These are phyloP conservation scores for Botrytis pseudocinerea DNA, from an alignment of 2,329 filamentous ascomycete genomes.

Conservation along the genomic window DNA sequence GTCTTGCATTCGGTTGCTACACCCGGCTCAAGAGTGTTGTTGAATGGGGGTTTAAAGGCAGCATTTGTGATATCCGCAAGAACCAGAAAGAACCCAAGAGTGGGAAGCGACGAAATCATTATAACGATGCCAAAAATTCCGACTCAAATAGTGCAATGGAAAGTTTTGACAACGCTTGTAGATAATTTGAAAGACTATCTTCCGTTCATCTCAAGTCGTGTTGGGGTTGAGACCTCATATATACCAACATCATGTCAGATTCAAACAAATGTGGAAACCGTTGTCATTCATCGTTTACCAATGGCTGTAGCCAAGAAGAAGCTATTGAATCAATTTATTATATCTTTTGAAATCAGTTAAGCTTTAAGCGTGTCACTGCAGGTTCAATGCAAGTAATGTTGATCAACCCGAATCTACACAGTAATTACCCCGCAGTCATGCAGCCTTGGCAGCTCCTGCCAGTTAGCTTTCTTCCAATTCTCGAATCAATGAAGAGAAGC, in stretches of 20 bases:
- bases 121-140: not conserved
- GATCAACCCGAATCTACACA: slow-evolving; percentile 6
- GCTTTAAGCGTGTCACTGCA: not conserved
- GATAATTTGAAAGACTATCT: not conserved
- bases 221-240: not conserved
- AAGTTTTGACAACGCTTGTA: not conserved
- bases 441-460: slow-evolving; percentile 3
- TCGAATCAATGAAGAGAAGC: not conserved
- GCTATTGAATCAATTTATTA: slow-evolving; percentile 1
- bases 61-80: slow-evolving; percentile 11
- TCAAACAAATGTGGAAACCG: not conserved
- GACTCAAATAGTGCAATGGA: not conserved
- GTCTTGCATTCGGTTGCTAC: slow-evolving; percentile 33
- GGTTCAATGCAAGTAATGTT: slow-evolving; percentile 3
- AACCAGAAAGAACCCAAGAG: not conserved
- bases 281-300: not conserved
- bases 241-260: not conserved
- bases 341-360: not conserved
- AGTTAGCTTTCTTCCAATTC: not conserved
- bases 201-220: not conserved
- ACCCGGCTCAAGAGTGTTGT: slow-evolving; percentile 29
- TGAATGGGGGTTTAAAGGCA: slow-evolving; percentile 25
- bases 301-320: slow-evolving; percentile 7
- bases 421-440: not conserved
- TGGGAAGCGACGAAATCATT: not conserved